Evolutionary conservation across 768 basidiomycete genomes (phyloP).

Genomic region (Tricholoma sp.): DNA sequence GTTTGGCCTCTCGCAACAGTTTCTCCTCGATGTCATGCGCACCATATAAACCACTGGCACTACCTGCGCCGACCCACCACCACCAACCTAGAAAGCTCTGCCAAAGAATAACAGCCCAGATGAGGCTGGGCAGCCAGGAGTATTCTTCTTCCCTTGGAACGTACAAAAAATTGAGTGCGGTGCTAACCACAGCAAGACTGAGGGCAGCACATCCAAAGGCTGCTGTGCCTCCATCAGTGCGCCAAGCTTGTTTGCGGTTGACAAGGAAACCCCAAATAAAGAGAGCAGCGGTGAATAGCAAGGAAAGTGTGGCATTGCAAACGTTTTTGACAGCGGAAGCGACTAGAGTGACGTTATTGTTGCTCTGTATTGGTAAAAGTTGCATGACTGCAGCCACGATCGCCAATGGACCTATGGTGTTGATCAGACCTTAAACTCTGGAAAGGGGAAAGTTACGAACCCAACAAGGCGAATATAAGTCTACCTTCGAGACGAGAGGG

Average conservation of each 20-base stretch:
- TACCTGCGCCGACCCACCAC: constrained; percentile 98
- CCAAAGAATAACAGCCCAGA: constrained; percentile 94
- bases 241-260: constrained; percentile 90
- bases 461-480: constrained; percentile 81
- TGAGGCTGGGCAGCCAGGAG: constrained; percentile 85
- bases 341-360: constrained; percentile 38
- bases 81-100: constrained; percentile 97
- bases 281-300: constrained; percentile 87
- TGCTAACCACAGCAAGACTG: constrained; percentile 74
- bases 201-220: constrained; percentile 87
- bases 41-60: constrained; percentile 51
- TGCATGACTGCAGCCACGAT: constrained; percentile 80
- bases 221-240: constrained; percentile 94
- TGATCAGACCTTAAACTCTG: background rate
- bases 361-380: constrained; percentile 63
- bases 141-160: constrained; percentile 81
- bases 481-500: constrained; percentile 86
- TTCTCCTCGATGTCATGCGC: constrained; percentile 63
- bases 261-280: constrained; percentile 91
- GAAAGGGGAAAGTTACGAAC: constrained; percentile 31
- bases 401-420: constrained; percentile 67
- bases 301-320: constrained; percentile 93
- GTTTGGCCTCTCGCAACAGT: constrained; percentile 48
- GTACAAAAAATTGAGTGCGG: constrained; percentile 83
- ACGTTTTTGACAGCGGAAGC: constrained; percentile 83